phyloP scores from a whole-genome alignment of 768 basidiomycete species.

The Hysterangium stoloniferum region DNA sequence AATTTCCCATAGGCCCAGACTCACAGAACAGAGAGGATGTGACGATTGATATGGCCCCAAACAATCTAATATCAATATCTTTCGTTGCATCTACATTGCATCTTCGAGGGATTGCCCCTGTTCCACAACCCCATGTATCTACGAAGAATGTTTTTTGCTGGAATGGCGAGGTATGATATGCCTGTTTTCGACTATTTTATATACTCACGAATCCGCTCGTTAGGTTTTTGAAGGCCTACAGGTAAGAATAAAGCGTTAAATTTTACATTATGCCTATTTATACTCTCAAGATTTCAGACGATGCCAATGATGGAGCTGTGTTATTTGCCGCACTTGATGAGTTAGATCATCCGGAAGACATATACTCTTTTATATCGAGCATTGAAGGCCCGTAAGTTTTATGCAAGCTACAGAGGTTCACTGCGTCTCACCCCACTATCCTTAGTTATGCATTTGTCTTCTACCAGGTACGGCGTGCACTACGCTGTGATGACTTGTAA shows the following conservation, averaged over 20 bases:
- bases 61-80: constrained; percentile 26
- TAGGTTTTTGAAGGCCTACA: constrained; percentile 76
- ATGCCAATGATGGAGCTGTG: constrained; percentile 70
- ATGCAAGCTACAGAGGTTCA: neutral
- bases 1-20: constrained; percentile 52
- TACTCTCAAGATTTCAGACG: constrained; percentile 37
- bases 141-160: constrained; percentile 65
- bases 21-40: constrained; percentile 33
- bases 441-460: constrained; percentile 73
- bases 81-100: constrained; percentile 74
- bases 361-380: constrained; percentile 43
- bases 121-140: constrained; percentile 62
- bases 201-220: neutral
- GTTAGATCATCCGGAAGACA: constrained; percentile 26
- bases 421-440: neutral
- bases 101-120: constrained; percentile 48
- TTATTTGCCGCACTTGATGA: constrained; percentile 30
- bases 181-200: neutral
- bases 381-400: constrained; percentile 77
- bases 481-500: too few species aligned
- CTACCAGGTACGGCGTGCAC: constrained; percentile 59
- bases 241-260: constrained; percentile 34
- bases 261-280: neutral
- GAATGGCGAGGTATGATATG: constrained; percentile 66
- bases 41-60: constrained; percentile 11